phyloP scores from a whole-genome alignment of 768 basidiomycete genomes.

The Mycena latifolia region DNA sequence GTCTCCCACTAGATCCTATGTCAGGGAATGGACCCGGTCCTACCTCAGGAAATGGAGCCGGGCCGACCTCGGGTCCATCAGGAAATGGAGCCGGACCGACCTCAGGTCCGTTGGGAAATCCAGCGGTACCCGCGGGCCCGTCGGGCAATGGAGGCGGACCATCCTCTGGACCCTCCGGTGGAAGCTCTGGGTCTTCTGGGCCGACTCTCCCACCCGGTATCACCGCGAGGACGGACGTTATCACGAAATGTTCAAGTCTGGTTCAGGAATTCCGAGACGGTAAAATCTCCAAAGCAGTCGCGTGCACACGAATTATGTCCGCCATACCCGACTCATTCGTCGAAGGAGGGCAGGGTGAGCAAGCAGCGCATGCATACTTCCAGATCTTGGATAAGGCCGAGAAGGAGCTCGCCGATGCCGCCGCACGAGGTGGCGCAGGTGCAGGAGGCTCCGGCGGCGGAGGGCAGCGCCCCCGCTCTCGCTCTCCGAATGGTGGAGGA shows the following conservation, averaged over 20 bases:
- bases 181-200: too few relatives aligned
- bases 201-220: not conserved
- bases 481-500: too few relatives aligned
- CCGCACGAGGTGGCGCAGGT: not conserved
- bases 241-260: not conserved
- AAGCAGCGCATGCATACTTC: slow-evolving; percentile 4
- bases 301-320: not conserved
- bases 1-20: slow-evolving; percentile 2
- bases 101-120: too few relatives aligned
- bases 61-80: too few relatives aligned
- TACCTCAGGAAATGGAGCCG: too few relatives aligned
- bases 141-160: too few relatives aligned
- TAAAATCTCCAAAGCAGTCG: not conserved
- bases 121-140: too few relatives aligned
- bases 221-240: not conserved
- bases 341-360: not conserved
- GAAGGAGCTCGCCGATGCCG: not conserved
- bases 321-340: slow-evolving; percentile 6
- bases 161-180: too few relatives aligned
- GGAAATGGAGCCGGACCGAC: too few relatives aligned
- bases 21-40: slow-evolving; percentile 6
- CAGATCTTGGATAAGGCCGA: slow-evolving; percentile 1
- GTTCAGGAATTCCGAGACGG: not conserved
- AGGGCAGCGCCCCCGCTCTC: too few relatives aligned
- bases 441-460: not conserved